A percentile compares a stretch with the other conserved stretches of the same genome.
These are phyloP conservation scores for Talaromyces sp. DNA, from an alignment of 2,329 filamentous ascomycete species.

Conservation along the genomic window DNA sequence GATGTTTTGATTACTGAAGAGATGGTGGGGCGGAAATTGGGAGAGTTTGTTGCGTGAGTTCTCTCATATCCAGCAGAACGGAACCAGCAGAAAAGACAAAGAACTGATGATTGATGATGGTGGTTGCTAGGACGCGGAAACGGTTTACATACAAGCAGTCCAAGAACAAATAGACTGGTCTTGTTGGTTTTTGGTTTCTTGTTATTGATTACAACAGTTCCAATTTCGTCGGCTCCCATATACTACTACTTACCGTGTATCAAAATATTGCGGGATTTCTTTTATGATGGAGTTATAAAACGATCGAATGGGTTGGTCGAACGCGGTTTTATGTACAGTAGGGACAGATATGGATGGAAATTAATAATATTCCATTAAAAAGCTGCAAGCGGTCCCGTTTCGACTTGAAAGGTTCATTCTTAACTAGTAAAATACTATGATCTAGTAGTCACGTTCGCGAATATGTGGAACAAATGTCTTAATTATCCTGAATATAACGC, in stretches of 20 bases:
- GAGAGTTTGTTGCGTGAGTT: conserved; percentile 82
- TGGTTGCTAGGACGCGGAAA: conserved; percentile 55
- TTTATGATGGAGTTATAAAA: not conserved
- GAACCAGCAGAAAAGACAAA: not conserved
- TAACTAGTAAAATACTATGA: too few relatives aligned
- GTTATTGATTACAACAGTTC: not conserved
- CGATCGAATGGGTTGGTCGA: not conserved
- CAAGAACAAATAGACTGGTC: conserved; percentile 57
- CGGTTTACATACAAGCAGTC: conserved; percentile 63
- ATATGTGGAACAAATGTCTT: not conserved
- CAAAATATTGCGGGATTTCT: not conserved
- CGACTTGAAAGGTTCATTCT: not conserved
- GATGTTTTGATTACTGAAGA: conserved; percentile 84
- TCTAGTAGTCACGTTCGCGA: not conserved
- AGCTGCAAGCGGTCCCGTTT: not conserved
- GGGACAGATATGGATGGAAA: not conserved
- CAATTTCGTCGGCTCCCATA: not conserved
- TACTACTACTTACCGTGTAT: not conserved
- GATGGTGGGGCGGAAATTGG: conserved; percentile 93
- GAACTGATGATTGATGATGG: not conserved
- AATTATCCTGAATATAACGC: not conserved
- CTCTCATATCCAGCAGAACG: not conserved
- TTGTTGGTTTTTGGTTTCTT: not conserved
- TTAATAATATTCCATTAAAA: not conserved
- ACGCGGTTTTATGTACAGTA: not conserved